Percentiles rank a stretch among this genome's conserved stretches.
Conservation (phyloP, 1,284 basidiomycete genomes). For the Cystobasidium slooffiae region DNA sequence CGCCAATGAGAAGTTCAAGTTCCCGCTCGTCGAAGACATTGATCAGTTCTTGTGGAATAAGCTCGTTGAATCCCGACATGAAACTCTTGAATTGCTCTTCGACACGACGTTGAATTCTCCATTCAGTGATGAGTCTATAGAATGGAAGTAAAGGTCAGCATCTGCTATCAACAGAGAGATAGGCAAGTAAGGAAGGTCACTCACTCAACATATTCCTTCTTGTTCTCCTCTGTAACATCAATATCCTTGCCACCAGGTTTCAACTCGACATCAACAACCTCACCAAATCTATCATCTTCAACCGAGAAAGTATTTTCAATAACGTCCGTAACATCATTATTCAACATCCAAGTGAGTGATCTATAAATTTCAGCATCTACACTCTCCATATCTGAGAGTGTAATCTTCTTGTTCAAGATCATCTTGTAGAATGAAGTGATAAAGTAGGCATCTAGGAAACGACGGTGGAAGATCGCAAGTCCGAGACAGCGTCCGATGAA, state of each 20-base stretch:
- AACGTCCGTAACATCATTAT: conserved; percentile 92
- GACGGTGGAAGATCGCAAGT: conserved; percentile 95
- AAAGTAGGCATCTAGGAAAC: conserved; percentile 99
- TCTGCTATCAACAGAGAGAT: background rate
- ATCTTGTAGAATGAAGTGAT: conserved; percentile 99
- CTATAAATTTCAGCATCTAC: conserved; percentile 89
- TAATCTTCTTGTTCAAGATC: conserved; percentile 86
- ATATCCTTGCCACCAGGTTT: conserved; percentile 83
- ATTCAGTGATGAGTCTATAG: conserved; percentile 76
- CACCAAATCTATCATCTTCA: conserved; percentile 96
- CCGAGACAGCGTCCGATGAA: conserved; percentile 95
- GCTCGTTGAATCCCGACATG: conserved; percentile 91
- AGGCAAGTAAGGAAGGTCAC: conserved; percentile 43
- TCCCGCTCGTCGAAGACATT: conserved; percentile 98
- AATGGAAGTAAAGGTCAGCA: background rate
- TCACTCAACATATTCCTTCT: conserved; percentile 94
- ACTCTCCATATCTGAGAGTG: conserved; percentile 82
- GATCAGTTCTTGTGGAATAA: conserved; percentile 92
- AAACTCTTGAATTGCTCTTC: conserved; percentile 96
- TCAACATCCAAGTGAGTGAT: conserved; percentile 97
- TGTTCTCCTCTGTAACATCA: conserved; percentile 93
- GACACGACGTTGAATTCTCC: conserved; percentile 89
- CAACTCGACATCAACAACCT: conserved; percentile 90
- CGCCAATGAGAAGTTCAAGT: conserved; percentile 92
- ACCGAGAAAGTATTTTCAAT: conserved; percentile 93